Conservation (phyloP, 2,329 filamentous ascomycete species). For the Macrophomina pseudophaseolina region DNA sequence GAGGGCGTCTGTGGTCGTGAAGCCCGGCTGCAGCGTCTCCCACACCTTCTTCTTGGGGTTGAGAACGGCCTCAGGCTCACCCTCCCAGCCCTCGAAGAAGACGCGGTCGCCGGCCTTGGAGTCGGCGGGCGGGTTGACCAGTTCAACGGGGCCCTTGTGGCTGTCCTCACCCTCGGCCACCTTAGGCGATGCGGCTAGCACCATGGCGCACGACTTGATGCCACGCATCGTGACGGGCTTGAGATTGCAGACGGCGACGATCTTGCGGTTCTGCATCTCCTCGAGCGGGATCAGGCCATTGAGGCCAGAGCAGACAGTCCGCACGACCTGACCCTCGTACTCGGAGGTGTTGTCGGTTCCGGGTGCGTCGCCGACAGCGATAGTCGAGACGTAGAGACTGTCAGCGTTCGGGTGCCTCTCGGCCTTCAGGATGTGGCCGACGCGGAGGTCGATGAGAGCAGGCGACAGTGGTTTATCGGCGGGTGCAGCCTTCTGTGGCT, state of each 20-base stretch:
- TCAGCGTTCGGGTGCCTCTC: constrained; percentile 96
- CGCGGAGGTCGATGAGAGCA: constrained; percentile 87
- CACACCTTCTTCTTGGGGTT: constrained; percentile 99
- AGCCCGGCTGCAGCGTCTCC: constrained; percentile 95
- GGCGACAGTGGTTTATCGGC: constrained; percentile 80
- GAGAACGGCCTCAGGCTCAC: constrained; percentile 87
- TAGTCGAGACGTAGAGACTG: constrained; percentile 92
- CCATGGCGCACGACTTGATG: constrained; percentile 82
- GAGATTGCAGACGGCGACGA: constrained; percentile 94
- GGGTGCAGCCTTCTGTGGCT: constrained; percentile 67
- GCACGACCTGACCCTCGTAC: constrained; percentile 87
- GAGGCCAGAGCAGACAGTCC: constrained; percentile 95
- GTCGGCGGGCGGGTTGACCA: constrained; percentile 81
- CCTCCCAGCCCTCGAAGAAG: constrained; percentile 92
- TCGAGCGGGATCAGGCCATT: constrained; percentile 91
- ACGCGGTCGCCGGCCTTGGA: constrained; percentile 84
- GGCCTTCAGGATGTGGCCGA: constrained; percentile 96
- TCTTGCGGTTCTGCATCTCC: constrained; percentile 96
- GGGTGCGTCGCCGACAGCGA: constrained; percentile 87
- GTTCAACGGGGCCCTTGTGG: constrained; percentile 89
- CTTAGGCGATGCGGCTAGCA: constrained; percentile 88
- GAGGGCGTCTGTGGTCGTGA: constrained; percentile 81
- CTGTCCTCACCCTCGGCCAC: constrained; percentile 80
- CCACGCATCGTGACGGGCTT: constrained; percentile 99
- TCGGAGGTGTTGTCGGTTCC: constrained; percentile 88